phyloP scores from a whole-genome alignment of 1,139 yeast species.

The Protomyces macrosporus region DNA sequence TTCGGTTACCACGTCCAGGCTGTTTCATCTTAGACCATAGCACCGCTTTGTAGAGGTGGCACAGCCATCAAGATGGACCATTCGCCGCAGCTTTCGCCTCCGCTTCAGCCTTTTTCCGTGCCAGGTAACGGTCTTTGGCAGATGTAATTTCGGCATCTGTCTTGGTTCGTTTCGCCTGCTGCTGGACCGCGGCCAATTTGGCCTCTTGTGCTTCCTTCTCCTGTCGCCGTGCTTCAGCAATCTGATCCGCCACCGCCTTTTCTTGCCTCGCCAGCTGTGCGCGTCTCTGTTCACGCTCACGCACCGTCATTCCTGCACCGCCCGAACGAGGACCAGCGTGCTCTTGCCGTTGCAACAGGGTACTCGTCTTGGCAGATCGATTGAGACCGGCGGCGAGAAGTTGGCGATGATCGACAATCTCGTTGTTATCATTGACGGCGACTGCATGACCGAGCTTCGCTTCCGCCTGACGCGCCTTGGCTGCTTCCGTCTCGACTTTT shows the following conservation, averaged over 20 bases:
- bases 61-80: neutral
- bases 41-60: too few relatives aligned
- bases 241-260: constrained; percentile 47
- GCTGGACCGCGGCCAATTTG: constrained; percentile 23
- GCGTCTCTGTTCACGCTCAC: constrained; percentile 10
- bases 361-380: neutral
- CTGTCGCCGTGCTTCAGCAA: constrained; percentile 47
- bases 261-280: constrained; percentile 37
- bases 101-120: constrained; percentile 32
- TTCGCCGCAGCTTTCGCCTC: neutral
- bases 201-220: constrained; percentile 44
- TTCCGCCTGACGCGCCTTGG: constrained; percentile 31
- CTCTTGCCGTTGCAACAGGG: neutral
- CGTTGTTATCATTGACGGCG: constrained; percentile 36
- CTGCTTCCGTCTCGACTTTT: neutral
- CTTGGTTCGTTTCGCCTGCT: constrained; percentile 31
- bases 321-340: neutral
- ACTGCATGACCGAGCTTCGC: constrained; percentile 32
- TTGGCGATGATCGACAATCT: constrained; percentile 36
- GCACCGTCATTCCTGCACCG: neutral
- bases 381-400: constrained; percentile 37
- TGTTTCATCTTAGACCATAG: neutral
- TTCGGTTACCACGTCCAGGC: constrained; percentile 12
- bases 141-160: constrained; percentile 31
- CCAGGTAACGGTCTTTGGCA: constrained; percentile 38